Base-by-base conservation (phyloP, 805 yeast genomes). In the Cyberlindnera saturnus region DNA sequence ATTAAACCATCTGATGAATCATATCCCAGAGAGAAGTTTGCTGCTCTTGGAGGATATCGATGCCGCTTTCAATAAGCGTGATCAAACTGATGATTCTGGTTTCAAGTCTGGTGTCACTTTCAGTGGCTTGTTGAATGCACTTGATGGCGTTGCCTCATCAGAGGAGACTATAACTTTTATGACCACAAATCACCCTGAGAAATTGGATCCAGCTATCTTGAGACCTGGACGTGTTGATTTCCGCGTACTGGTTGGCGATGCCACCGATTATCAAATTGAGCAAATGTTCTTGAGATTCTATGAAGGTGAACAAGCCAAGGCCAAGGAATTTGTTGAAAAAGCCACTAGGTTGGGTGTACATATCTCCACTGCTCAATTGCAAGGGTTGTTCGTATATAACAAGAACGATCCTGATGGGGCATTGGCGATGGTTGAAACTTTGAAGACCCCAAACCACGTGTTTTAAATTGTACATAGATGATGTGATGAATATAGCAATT, bases 181-280 rank as follows among this genome's bases (percentile, higher is more conserved):
- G 99, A 93, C 99, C 17, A 91, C 99, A 17, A 93, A 93, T 63
- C 99, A 93, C 59, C 96, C 97, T 0, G 98, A 93, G 49, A 79
- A 79, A 49, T 69, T 93, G 32, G 99, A 93, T 57, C 88, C 96
- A 1, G 99, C 99, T 0, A 73, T 93, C 36, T 67, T 93, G 61
- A 74, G 99, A 51, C 99, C 99, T 0, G 99, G 99, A 3, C 74
- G 99, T 64, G 82, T 93, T 29, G 99, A 93, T 60, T 81, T 73
- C 62, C 87, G 88, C 64, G 82, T 81, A 17, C 68, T 82, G 56
- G 77, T 93, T 33, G 93, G 86, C 51, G 86, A 91, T 62, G 98
- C 98, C n/a, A 73, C 91, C 0, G 77, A 77, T 34, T 73, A 74
- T 58, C 99, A 93, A 68, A 82, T 87, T 28, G 70, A 74, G 46